Base-by-base conservation (phyloP, 73 alveolate genomes). In the Paramecium primaurelia region DNA sequence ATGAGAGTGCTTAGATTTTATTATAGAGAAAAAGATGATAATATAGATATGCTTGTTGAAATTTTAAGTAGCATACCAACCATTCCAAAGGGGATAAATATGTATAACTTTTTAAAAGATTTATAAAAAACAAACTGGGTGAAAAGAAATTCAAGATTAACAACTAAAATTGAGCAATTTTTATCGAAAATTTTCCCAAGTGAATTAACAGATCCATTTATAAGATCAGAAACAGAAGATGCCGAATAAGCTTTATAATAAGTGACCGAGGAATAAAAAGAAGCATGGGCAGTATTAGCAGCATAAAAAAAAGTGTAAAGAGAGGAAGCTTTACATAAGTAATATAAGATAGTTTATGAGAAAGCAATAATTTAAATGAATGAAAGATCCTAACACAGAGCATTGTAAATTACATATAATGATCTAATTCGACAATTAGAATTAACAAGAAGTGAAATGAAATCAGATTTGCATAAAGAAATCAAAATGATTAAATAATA, bases 11-110 rank as follows among this genome's bases (percentile, higher is more conserved):
- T 89, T 38, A 40, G 38, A 89, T 89, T 45, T 71, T 89, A 89
- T 51, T 71, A 89, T 30, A 83, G 86, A 89, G 77, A 44, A 42
- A 89, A 89, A 71, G 94, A 89, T 80, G 73, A 44, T 25, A 80
- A 45, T 45, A 80, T 42, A 3, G 91, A 80, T 45, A 44, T 80
- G 58, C 8, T 80, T 25, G 73, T 80, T 4, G 91, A 80, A 80
- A 80, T 80, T 10, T 8, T 80, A 49, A 26, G 30, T 16, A 49
- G 58, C 8, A 80, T 80, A 10, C 47, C 47, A n/a, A 80, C 71
- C 0, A 80, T 80, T 45, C 77, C 71, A 10, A 44, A 80, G 25
- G 91, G 91, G 20, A 80, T 47, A 1, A 28, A 44, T 26, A 47
- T 80, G 75, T 80, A 32, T 80, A 26, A 44, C 9, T 49, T 38